Evolutionary conservation across 495 filamentous ascomycete species (phyloP), one percentile per base, ranked within the genome.

Genomic region (Filosporella fistucella): DNA sequence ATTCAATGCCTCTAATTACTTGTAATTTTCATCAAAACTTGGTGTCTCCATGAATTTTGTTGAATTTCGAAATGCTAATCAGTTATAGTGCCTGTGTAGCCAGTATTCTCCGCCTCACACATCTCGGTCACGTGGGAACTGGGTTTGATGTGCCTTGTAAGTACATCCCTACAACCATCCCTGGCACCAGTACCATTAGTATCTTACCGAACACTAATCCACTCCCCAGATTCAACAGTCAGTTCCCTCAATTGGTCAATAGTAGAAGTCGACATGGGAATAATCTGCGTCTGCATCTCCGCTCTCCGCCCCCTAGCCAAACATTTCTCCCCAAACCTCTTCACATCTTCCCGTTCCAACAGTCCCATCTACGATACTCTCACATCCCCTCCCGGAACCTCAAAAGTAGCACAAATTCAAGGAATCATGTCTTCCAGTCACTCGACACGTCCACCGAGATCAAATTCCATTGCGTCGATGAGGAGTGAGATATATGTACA

Each of bases 191-290:
- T n/a, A n/a, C n/a, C n/a, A n/a, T n/a, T n/a, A n/a, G n/a, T n/a
- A n/a, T n/a, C n/a, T n/a, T n/a, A n/a, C n/a, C n/a, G n/a, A n/a
- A n/a, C 6, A 12, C 32, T 36, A 54, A 50, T 33, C 16, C 23
- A 6, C 1, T 34, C 7, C 2, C 13, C 11, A 64, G 61, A 58
- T 42, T 49, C 49, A 18, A 45, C 60, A 6, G 55, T 57, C 3
- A 49, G 49, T 0, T 54, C 60, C 25, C 50, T 63, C n/a, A 57
- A 61, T 52, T 63, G 57, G 62, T 60, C 60, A 16, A 39, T 63
- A 11, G 57, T 64, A 1, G 62, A 64, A 40, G 60, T 58, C 49
- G 55, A 50, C 9, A 55, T 57, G 2, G 60, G 55, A 26, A 63
- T 64, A 29, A 55, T 64, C 28, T 64, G 60, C 47, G 53, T 60